Evolutionary conservation across 2,329 filamentous ascomycete genomes (phyloP).

Genomic region (Aspergillus hiratsukae): DNA sequence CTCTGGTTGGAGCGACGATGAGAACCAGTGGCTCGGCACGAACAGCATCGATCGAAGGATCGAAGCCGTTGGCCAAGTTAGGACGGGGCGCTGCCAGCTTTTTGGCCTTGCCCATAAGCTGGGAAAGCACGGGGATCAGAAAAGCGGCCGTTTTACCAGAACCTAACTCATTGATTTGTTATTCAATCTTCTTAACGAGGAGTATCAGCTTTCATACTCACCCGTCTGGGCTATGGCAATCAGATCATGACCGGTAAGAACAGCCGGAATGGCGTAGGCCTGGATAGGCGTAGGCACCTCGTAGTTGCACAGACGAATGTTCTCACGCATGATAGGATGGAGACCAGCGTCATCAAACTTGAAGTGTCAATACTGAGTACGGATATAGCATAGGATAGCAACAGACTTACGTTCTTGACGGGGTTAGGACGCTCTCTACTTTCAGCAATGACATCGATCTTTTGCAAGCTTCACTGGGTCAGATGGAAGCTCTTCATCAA

Average conservation of each 20-base stretch:
- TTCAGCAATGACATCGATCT: conserved; percentile 50
- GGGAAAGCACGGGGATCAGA: conserved; percentile 80
- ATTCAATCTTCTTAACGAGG: neutral
- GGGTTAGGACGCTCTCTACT: conserved; percentile 46
- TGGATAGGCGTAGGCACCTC: conserved; percentile 78
- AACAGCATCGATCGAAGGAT: conserved; percentile 49
- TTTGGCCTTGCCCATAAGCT: conserved; percentile 93
- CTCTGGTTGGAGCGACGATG: conserved; percentile 79
- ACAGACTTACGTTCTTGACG: conserved; percentile 45
- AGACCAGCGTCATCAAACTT: conserved; percentile 73
- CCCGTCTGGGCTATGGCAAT: conserved; percentile 91
- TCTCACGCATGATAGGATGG: conserved; percentile 77
- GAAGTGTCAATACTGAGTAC: conserved; percentile 21
- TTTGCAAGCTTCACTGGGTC: conserved; percentile 34
- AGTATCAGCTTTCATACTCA: conserved; percentile 43
- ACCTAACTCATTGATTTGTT: conserved; percentile 50
- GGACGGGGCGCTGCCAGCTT: conserved; percentile 74
- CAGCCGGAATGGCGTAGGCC: conserved; percentile 74
- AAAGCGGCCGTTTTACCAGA: conserved; percentile 96
- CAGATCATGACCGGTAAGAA: conserved; percentile 71
- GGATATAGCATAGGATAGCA: neutral
- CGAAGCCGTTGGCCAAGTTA: conserved; percentile 52
- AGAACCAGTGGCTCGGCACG: conserved; percentile 84
- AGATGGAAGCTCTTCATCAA: neutral
- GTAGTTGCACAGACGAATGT: conserved; percentile 71